phyloP scores from a whole-genome alignment of 192 early-diverging fungal genomes.

The Kappamyces sp. region DNA sequence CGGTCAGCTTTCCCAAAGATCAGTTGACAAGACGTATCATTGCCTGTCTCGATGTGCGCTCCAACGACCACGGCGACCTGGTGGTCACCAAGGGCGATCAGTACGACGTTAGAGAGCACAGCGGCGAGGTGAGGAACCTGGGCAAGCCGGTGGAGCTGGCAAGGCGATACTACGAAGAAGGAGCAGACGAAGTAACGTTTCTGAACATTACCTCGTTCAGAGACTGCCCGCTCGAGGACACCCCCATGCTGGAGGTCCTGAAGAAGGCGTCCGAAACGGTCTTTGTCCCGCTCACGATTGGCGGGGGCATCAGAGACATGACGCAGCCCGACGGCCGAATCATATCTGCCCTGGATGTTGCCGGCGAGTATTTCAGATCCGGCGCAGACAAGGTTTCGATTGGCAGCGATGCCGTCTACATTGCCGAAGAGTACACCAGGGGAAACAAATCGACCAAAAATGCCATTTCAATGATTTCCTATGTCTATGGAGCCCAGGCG shows the following conservation, averaged over 20 bases:
- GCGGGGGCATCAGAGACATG: conserved; percentile 94
- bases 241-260: conserved; percentile 95
- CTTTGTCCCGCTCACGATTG: conserved; percentile 99
- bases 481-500: conserved; percentile 93
- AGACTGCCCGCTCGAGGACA: conserved; percentile 79
- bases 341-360: conserved; percentile 87
- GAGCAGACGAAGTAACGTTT: conserved; percentile 97
- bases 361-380: conserved; percentile 95
- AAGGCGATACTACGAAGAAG: conserved; percentile 83
- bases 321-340: conserved; percentile 69
- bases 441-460: conserved; percentile 47
- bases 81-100: conserved; percentile 99
- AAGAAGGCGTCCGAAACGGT: conserved; percentile 77
- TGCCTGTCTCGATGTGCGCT: conserved; percentile 93
- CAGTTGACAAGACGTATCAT: conserved; percentile 83
- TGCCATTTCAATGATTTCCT: conserved; percentile 91
- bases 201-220: conserved; percentile 98
- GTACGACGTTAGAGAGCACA: conserved; percentile 90
- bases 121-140: conserved; percentile 78
- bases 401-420: conserved; percentile 98
- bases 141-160: conserved; percentile 97
- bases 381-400: conserved; percentile 99
- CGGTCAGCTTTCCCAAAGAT: conserved; percentile 32
- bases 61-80: conserved; percentile 94
- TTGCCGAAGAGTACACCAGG: conserved; percentile 76